Evolutionary conservation across 441 rosid species (phyloP).

Genomic region (Adansonia grandidieri): DNA sequence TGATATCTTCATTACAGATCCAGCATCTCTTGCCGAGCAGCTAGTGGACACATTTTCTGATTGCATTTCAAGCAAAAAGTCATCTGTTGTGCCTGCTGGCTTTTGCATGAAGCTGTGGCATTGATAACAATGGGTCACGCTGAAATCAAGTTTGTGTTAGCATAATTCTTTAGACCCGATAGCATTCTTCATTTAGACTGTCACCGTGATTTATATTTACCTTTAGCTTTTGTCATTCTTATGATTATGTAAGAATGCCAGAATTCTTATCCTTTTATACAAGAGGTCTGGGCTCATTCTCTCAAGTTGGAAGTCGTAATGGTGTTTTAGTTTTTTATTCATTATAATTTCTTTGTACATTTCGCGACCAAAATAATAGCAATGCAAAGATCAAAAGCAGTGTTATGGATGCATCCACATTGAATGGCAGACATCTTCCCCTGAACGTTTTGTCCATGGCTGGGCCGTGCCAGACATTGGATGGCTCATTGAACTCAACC

Average conservation of each 20-base stretch:
- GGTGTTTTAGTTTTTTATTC: not conserved
- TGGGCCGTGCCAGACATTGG: too few relatives aligned
- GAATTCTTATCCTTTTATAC: constrained; percentile 25
- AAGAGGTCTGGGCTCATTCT: constrained; percentile 31
- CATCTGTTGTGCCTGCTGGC: constrained; percentile 66
- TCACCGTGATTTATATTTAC: constrained; percentile 38
- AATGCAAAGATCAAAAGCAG: not conserved
- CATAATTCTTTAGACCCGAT: constrained; percentile 3
- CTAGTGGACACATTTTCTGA: constrained; percentile 88
- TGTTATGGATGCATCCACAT: not conserved
- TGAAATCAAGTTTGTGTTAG: constrained; percentile 23
- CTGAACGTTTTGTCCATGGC: not conserved
- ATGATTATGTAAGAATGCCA: constrained; percentile 35
- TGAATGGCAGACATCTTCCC: not conserved
- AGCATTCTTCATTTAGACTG: constrained; percentile 43
- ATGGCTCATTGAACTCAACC: too few relatives aligned
- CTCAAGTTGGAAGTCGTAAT: not conserved
- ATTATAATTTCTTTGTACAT: not conserved
- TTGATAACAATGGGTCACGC: constrained; percentile 36
- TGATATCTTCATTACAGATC: constrained; percentile 72
- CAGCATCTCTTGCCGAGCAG: constrained; percentile 83
- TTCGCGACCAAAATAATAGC: not conserved
- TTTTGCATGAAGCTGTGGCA: constrained; percentile 98
- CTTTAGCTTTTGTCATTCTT: constrained; percentile 41
- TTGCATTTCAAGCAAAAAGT: constrained; percentile 53